Conservation (phyloP, 1,139 yeast species). For the Suhomyces taliae region DNA sequence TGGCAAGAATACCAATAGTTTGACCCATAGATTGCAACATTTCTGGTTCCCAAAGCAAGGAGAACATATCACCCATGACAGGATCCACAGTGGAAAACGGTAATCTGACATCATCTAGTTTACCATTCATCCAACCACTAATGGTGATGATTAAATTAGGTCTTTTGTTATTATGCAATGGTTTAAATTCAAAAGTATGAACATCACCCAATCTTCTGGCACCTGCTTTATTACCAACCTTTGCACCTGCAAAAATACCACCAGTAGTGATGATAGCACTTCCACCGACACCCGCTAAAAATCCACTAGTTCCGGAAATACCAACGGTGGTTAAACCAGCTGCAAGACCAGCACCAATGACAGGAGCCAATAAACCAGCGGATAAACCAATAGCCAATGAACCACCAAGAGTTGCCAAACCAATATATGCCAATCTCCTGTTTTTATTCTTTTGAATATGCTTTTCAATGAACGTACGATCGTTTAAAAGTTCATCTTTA, state of each 20-base stretch:
- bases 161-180: constrained; percentile 86
- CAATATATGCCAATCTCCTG: constrained; percentile 80
- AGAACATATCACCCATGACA: constrained; percentile 92
- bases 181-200: constrained; percentile 88
- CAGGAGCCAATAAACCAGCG: constrained; percentile 95
- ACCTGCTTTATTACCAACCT: constrained; percentile 86
- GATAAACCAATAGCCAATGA: constrained; percentile 91
- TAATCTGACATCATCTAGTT: constrained; percentile 90
- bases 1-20: constrained; percentile 88
- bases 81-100: constrained; percentile 98
- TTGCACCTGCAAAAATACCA: constrained; percentile 88
- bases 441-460: constrained; percentile 65
- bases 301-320: constrained; percentile 85
- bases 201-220: constrained; percentile 86
- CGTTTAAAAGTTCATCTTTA: constrained; percentile 75
- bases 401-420: constrained; percentile 96
- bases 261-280: constrained; percentile 92
- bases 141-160: constrained; percentile 88
- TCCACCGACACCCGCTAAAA: constrained; percentile 96
- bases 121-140: constrained; percentile 98
- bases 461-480: constrained; percentile 65
- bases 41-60: constrained; percentile 97
- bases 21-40: constrained; percentile 96
- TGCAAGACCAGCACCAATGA: constrained; percentile 97
- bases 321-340: constrained; percentile 97